phyloP scores from a whole-genome alignment of 495 filamentous ascomycete genomes.

The Xylaria palmicola region DNA sequence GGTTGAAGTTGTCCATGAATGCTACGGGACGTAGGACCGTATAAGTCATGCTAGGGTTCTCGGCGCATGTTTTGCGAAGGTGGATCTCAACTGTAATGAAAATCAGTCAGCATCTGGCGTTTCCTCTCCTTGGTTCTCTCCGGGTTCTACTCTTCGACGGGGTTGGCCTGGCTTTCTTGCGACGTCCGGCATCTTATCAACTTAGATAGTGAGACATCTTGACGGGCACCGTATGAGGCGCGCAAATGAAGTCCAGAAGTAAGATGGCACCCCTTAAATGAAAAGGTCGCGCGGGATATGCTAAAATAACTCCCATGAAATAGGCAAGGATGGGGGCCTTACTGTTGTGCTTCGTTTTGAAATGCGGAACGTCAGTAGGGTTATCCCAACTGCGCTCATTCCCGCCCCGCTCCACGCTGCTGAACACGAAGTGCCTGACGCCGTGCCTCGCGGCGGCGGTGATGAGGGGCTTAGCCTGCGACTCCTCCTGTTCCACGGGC shows the following conservation, averaged over 20 bases:
- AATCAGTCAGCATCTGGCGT: not conserved
- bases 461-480: conserved; percentile 62
- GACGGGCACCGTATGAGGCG: no score
- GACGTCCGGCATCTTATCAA: no score
- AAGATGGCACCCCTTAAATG: no score
- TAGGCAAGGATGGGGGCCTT: conserved; percentile 45
- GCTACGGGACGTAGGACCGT: conserved; percentile 61
- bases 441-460: conserved; percentile 53
- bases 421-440: conserved; percentile 63
- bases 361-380: conserved; percentile 62
- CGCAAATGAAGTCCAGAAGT: no score
- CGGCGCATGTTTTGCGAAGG: conserved; percentile 5
- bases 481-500: conserved; percentile 46
- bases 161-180: no score
- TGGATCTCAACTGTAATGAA: conserved; percentile 3
- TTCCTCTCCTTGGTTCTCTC: no score
- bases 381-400: conserved; percentile 50
- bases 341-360: conserved; percentile 62
- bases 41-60: conserved; percentile 34
- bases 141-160: no score
- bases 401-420: conserved; percentile 66
- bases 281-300: no score
- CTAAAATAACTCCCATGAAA: no score
- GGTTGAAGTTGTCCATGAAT: conserved; percentile 63
- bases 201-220: no score